Base-by-base conservation (phyloP, 2,329 filamentous ascomycete species). In the Aspergillus neotritici region DNA sequence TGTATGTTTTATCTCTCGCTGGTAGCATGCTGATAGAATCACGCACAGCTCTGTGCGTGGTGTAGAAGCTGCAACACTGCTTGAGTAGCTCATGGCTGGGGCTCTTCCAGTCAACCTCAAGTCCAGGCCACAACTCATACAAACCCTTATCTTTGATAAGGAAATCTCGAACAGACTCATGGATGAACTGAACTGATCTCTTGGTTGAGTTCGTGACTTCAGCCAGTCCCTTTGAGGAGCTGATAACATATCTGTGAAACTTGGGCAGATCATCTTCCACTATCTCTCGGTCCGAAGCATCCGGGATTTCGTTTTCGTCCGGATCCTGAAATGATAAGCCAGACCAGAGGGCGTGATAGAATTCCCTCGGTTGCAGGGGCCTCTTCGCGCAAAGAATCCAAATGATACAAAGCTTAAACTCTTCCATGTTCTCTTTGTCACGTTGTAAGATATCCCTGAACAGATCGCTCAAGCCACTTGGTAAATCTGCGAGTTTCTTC, bases 401-500 rank as follows among this genome's bases (percentile, higher is more conserved):
- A 14, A 74, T 68, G 0, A 82, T 46, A 25, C 71, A 78, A 0
- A 76, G 48, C 0, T 68, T 42, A 0, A 80, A 49, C 0, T 67
- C 58, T 0, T 71, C 58, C 36, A 60, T 58, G 4, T 77, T 65
- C 0, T 63, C 31, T 0, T 42, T 13, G 40, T 83, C 77, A 12
- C 75, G 65, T 0, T 44, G 67, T 2, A 82, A 43, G 0, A 82
- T 75, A 12, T 76, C 60, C 3, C 61, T 63, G 46, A 83, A 82
- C 0, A 83, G 51, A 0, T 73, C 61, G 30, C 65, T 57, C 0
- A 83, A 57, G 0, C 63, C 62, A 5, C 36, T 45, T 0, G 70
- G 73, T 28, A 73, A 63, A 21, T 72, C 63, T 6, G 54, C 15
- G 1, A 76, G 56, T 43, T 55, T 59, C 42, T 58, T 47, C 14